Percentiles rank a stretch among this genome's conserved stretches.
Conservation (phyloP, 495 filamentous ascomycete species). For the Acidiella bohemica region DNA sequence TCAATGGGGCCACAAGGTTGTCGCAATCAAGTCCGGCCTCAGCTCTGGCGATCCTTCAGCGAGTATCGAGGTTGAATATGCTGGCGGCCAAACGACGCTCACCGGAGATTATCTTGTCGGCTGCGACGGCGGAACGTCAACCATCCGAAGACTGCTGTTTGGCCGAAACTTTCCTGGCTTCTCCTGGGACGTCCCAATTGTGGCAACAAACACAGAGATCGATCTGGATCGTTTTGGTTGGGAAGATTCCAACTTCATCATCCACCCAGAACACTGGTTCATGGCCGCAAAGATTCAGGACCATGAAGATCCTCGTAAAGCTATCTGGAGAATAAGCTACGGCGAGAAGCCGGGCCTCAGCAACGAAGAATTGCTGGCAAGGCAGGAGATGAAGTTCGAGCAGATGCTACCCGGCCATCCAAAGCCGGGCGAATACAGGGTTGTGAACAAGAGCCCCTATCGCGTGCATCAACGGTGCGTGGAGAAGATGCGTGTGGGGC, state of each 20-base stretch:
- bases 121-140: constrained; percentile 9
- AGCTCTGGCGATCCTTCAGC: neutral
- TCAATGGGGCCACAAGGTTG: constrained; percentile 2
- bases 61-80: neutral
- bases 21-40: constrained; percentile 2
- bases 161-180: constrained; percentile 3
- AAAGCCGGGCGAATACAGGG: constrained; percentile 10
- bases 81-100: neutral
- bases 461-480: constrained; percentile 14
- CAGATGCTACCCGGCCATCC: constrained; percentile 17
- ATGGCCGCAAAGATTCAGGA: constrained; percentile 12
- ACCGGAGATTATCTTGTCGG: constrained; percentile 9
- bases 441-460: constrained; percentile 11
- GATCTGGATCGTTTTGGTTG: constrained; percentile 17
- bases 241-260: constrained; percentile 13
- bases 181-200: constrained; percentile 4
- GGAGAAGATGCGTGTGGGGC: constrained; percentile 8
- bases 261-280: constrained; percentile 19
- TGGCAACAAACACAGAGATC: constrained; percentile 3
- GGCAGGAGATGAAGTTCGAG: constrained; percentile 12
- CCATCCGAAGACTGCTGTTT: neutral
- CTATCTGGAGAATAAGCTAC: constrained; percentile 16
- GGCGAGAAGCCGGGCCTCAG: constrained; percentile 11
- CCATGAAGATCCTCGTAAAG: constrained; percentile 4
- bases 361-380: constrained; percentile 10